Evolutionary conservation across 306 rosid species (phyloP).

Genomic region (Cyclanthera cordifolia): DNA sequence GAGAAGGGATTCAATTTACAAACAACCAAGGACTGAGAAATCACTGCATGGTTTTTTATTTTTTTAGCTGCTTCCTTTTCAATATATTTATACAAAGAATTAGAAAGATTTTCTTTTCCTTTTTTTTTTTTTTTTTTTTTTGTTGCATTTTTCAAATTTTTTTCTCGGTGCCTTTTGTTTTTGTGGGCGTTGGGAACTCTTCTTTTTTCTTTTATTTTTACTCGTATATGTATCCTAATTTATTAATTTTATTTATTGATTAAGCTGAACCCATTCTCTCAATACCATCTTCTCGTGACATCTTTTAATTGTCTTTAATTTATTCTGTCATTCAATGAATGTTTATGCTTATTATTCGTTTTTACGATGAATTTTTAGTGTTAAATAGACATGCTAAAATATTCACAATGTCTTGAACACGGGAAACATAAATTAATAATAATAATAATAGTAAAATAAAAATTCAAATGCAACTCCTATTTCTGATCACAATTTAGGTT

Average conservation of each 20-base stretch:
- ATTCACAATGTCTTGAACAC: too few species aligned
- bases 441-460: too few species aligned
- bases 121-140: not conserved
- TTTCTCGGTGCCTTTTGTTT: conserved; percentile 41
- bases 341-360: too few species aligned
- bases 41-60: conserved; percentile 13
- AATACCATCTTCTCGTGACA: too few species aligned
- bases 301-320: too few species aligned
- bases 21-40: conserved; percentile 7
- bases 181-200: conserved; percentile 47
- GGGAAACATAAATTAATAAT: too few species aligned
- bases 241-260: conserved; percentile 9
- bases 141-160: not conserved
- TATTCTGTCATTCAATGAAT: too few species aligned
- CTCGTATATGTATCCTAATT: conserved; percentile 7
- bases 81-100: not conserved
- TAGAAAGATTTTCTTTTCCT: not conserved
- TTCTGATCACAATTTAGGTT: too few species aligned
- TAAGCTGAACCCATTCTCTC: not conserved
- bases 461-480: too few species aligned
- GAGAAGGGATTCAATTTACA: not conserved
- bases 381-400: too few species aligned
- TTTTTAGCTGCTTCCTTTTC: conserved; percentile 6
- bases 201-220: conserved; percentile 22
- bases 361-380: too few species aligned